Evolutionary conservation across 768 basidiomycete species (phyloP).

Genomic region (Leccinellum rugosiceps): DNA sequence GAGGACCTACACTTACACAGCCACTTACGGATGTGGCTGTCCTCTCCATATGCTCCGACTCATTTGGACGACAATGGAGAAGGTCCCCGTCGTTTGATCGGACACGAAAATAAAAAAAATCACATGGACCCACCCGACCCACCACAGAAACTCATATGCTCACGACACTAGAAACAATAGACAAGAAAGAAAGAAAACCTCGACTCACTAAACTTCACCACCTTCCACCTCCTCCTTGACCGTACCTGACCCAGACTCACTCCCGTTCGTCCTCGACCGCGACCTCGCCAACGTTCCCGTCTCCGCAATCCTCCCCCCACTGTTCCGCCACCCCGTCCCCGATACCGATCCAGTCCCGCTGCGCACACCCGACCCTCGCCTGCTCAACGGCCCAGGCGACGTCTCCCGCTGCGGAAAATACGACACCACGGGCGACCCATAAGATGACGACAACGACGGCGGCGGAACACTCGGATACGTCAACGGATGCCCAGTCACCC

Average conservation of each 20-base stretch:
- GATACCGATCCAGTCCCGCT: conserved; percentile 1
- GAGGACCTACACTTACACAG: background rate
- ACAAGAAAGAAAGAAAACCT: background rate
- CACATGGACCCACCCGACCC: too few species aligned
- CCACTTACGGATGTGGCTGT: background rate
- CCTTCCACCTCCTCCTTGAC: conserved; percentile 7
- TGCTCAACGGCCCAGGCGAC: conserved; percentile 50
- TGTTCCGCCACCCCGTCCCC: conserved; percentile 25
- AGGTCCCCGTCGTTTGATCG: too few species aligned
- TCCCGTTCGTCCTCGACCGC: conserved; percentile 40
- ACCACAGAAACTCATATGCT: background rate
- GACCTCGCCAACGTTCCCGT: conserved; percentile 47
- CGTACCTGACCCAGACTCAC: conserved; percentile 6
- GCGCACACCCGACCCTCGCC: conserved; percentile 46
- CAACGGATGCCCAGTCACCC: conserved; percentile 35
- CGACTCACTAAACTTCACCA: background rate
- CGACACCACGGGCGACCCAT: conserved; percentile 63
- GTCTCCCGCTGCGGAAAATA: conserved; percentile 43
- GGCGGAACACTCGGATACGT: conserved; percentile 84
- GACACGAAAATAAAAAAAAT: too few species aligned
- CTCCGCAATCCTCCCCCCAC: conserved; percentile 60
- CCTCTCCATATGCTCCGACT: background rate
- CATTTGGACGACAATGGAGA: background rate
- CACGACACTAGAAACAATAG: background rate
- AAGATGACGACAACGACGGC: conserved; percentile 74